Evolutionary conservation across 371 early-diverging fungal species (phyloP), one percentile per base, ranked within the genome.

Genomic region (Fennellomyces sp.): DNA sequence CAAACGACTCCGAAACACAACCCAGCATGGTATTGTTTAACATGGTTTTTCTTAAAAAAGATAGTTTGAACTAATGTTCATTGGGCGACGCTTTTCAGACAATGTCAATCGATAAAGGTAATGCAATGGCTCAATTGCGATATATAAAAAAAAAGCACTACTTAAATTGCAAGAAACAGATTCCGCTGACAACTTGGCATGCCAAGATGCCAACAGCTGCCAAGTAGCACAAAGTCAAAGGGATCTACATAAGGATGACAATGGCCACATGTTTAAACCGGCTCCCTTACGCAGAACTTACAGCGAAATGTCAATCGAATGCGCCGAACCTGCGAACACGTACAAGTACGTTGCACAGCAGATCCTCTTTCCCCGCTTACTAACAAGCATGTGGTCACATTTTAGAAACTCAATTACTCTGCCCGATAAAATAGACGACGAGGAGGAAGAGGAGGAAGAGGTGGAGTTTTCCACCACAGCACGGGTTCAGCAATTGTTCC

Each of bases 271-370:
- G 3, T 25, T 1, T 23, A 27, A 27, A 53, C 51, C 29, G 6
- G 5, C 29, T 56, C 39, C 51, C 10, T 26, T 61, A 27, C 47
- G 49, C 30, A 47, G 55, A 26, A 30, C 47, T 17, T 58, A 50
- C 30, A 61, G 66, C 15, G 73, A 73, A 60, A 73, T 73, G 65
- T 65, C 73, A 21, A 73, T 73, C 55, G 73, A 73, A 23, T 64
- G 68, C 45, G 48, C 26, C 28, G 38, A 62, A 5, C 23, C 28
- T 41, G 47, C 54, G 35, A 42, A 29, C 25, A 6, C 31, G 17
- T 26, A 17, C 15, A 5, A n/a, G n/a, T 5, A 21, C 25, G 31
- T 53, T 3, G 27, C 38, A 30, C 11, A 30, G 15, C 21, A 31
- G 11, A 25, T 13, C 49, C 27, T 26, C 3, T 49, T 17, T 8